Percentiles rank a stretch among this genome's conserved stretches.
These are phyloP conservation scores for Candida tibetensis DNA, from an alignment of 805 yeast species.

Conservation along the genomic window DNA sequence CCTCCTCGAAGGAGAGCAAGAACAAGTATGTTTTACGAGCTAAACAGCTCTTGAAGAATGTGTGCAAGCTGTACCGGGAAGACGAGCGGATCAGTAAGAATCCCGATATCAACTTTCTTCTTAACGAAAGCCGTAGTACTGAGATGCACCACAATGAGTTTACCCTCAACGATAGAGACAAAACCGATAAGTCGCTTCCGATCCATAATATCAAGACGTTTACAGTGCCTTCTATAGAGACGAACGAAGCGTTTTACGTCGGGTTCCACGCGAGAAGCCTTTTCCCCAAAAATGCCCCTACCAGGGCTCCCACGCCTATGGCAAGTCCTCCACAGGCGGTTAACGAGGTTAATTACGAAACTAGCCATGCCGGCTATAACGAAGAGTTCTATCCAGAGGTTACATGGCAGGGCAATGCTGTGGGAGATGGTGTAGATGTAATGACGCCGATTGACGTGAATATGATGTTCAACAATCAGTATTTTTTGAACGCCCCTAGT, in stretches of 20 bases:
- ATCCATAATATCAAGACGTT: slow-evolving; percentile 6
- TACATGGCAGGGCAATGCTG: not conserved
- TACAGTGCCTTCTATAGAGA: slow-evolving; percentile 4
- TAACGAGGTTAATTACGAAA: not conserved
- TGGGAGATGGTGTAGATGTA: not conserved
- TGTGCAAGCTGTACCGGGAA: not conserved
- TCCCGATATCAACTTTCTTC: slow-evolving; percentile 11
- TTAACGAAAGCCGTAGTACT: slow-evolving; percentile 5
- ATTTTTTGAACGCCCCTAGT: slow-evolving; percentile 8
- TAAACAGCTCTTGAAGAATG: slow-evolving; percentile 3
- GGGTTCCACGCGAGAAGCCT: slow-evolving; percentile 7
- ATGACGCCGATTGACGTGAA: slow-evolving; percentile 1
- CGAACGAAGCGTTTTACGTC: slow-evolving; percentile 2
- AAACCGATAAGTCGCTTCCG: not conserved
- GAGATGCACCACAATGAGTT: slow-evolving; percentile 2
- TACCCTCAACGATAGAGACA: not conserved
- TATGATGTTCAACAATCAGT: slow-evolving; percentile 6
- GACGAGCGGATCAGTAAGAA: slow-evolving; percentile 4
- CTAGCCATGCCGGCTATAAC: not conserved
- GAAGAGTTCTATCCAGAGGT: not conserved
- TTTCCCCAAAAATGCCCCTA: slow-evolving; percentile 3
- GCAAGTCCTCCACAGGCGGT: not conserved
- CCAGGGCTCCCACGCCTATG: not conserved
- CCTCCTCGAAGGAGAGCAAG: slow-evolving; percentile 2
- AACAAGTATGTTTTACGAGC: slow-evolving; percentile 4